These are phyloP conservation scores for Psilocybe cyanescens DNA, from an alignment of 768 basidiomycete species.

Conservation along the genomic window DNA sequence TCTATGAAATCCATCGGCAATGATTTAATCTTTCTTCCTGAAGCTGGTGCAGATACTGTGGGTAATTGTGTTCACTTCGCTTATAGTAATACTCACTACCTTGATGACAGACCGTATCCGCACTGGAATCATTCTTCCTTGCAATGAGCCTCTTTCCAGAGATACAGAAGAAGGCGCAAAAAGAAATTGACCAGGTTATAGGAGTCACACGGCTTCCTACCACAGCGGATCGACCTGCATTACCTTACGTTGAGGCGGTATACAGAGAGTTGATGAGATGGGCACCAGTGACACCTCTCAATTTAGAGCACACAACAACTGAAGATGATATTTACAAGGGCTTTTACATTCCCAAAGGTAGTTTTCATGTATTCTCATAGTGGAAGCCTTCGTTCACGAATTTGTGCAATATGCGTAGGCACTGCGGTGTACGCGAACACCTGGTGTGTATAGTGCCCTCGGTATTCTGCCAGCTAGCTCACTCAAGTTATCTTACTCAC, in stretches of 20 bases:
- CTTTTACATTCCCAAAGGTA: slow-evolving; percentile 31
- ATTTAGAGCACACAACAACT: slow-evolving; percentile 26
- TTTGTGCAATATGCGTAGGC: slow-evolving; percentile 7
- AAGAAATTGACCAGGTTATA: slow-evolving; percentile 34
- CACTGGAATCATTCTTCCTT: slow-evolving; percentile 27
- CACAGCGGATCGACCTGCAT: slow-evolving; percentile 25
- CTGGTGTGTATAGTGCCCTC: slow-evolving; percentile 11
- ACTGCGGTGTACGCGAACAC: slow-evolving; percentile 19
- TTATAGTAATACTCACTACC: background rate
- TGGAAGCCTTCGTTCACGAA: background rate
- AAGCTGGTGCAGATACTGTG: slow-evolving; percentile 22
- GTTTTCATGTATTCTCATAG: background rate
- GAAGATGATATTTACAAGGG: slow-evolving; percentile 33
- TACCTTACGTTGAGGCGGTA: slow-evolving; percentile 30
- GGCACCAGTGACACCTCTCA: slow-evolving; percentile 22
- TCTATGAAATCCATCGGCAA: background rate
- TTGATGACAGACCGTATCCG: slow-evolving; percentile 13
- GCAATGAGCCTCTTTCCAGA: slow-evolving; percentile 35
- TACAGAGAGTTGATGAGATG: slow-evolving; percentile 26
- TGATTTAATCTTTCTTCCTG: background rate
- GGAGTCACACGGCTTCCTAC: slow-evolving; percentile 31
- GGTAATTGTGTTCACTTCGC: background rate
- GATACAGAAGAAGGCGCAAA: slow-evolving; percentile 34
- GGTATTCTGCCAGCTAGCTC: background rate
- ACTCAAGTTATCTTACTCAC: background rate